These are phyloP conservation scores for Claviceps africana DNA, from an alignment of 2,329 filamentous ascomycete species.

Conservation along the genomic window DNA sequence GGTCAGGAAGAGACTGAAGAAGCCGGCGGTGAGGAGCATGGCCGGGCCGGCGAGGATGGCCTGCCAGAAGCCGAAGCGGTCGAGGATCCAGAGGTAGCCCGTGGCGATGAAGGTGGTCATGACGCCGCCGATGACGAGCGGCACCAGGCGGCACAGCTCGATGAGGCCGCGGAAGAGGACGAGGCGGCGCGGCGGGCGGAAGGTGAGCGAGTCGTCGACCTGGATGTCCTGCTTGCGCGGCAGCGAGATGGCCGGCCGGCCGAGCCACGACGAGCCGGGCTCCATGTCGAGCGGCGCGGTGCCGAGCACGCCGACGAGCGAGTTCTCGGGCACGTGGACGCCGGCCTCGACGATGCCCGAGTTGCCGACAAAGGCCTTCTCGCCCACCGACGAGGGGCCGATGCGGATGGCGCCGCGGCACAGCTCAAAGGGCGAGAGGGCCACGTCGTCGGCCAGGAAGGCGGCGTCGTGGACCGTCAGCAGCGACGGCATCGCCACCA, in stretches of 20 bases:
- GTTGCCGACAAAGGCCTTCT: slow-evolving; percentile 10
- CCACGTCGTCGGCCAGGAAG: slow-evolving; percentile 11
- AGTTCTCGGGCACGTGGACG: slow-evolving; percentile 7
- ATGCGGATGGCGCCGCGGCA: slow-evolving; percentile 6
- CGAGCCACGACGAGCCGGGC: slow-evolving; percentile 11
- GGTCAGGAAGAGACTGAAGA: slow-evolving; percentile 5
- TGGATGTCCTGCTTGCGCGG: slow-evolving; percentile 7
- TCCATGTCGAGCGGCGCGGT: slow-evolving; percentile 8
- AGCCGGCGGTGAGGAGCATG: slow-evolving; percentile 2
- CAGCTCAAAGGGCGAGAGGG: slow-evolving; percentile 9
- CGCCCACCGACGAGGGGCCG: slow-evolving; percentile 6
- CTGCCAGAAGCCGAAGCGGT: slow-evolving; percentile 6
- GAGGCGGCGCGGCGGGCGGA: slow-evolving; percentile 8
- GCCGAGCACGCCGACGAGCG: slow-evolving; percentile 10
- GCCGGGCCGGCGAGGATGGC: slow-evolving; percentile 7
- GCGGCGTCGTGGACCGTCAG: slow-evolving; percentile 9
- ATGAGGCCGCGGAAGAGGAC: slow-evolving; percentile 7
- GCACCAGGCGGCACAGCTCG: slow-evolving; percentile 8
- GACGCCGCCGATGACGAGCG: slow-evolving; percentile 6
- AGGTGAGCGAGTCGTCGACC: slow-evolving; percentile 9
- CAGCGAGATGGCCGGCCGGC: slow-evolving; percentile 10
- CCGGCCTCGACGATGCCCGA: slow-evolving; percentile 10
- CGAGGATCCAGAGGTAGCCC: slow-evolving; percentile 5
- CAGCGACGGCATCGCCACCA: slow-evolving; percentile 9
- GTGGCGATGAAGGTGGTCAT: slow-evolving; percentile 2